Evolutionary conservation across 192 early-diverging fungal genomes (phyloP).

Genomic region (Rhizophagus prolifer): DNA sequence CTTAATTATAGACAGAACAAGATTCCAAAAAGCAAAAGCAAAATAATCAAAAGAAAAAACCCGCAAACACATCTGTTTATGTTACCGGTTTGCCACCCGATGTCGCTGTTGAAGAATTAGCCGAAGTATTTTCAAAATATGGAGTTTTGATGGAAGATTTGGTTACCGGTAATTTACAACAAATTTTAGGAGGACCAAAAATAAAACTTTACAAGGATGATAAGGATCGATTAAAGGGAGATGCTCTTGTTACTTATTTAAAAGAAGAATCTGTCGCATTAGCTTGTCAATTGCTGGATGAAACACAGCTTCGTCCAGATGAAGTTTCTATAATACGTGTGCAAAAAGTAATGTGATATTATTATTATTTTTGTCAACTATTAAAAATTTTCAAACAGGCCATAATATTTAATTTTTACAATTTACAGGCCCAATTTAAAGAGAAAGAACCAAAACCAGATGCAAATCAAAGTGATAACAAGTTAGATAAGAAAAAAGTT

Average conservation of each 20-base stretch:
- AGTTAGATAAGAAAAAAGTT: slow-evolving; percentile 55
- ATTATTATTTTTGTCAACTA: background rate
- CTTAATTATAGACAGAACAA: slow-evolving; percentile 30
- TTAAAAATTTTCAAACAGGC: too few relatives aligned
- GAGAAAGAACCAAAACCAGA: slow-evolving; percentile 56
- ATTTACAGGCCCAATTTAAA: slow-evolving; percentile 75
- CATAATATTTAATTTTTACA: background rate
- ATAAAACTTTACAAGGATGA: slow-evolving; percentile 87
- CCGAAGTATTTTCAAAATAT: slow-evolving; percentile 68
- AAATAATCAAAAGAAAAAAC: slow-evolving; percentile 39
- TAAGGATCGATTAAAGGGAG: slow-evolving; percentile 77
- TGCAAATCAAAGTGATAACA: slow-evolving; percentile 33
- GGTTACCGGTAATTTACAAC: background rate
- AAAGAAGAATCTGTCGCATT: slow-evolving; percentile 87
- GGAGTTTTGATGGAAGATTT: slow-evolving; percentile 81
- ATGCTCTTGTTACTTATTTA: slow-evolving; percentile 90
- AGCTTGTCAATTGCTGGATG: slow-evolving; percentile 84
- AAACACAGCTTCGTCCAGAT: slow-evolving; percentile 74
- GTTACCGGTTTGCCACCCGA: slow-evolving; percentile 82
- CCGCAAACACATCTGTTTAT: slow-evolving; percentile 81
- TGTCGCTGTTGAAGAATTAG: slow-evolving; percentile 76
- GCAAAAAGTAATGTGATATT: slow-evolving; percentile 46
- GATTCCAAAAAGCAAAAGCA: slow-evolving; percentile 53
- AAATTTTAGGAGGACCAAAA: slow-evolving; percentile 67
- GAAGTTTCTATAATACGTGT: slow-evolving; percentile 65